A percentile compares a stretch with the other conserved stretches of the same genome.
These are phyloP conservation scores for Malus hybrid DNA, from an alignment of 331 rosid species.

Conservation along the genomic window DNA sequence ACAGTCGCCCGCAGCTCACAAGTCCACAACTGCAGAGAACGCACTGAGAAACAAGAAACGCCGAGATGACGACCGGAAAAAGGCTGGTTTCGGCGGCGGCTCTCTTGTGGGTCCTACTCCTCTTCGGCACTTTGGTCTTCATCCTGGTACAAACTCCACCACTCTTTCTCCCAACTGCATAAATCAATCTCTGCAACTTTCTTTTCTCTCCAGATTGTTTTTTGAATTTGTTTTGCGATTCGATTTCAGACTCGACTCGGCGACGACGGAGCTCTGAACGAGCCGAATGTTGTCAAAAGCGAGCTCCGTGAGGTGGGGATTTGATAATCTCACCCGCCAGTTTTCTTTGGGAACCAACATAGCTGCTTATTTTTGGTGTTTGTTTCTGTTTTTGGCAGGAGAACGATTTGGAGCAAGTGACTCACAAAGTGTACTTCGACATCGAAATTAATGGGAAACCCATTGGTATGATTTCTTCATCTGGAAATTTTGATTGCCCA, in stretches of 20 bases:
- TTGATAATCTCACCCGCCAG: background rate
- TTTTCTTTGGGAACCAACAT: background rate
- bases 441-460: constrained; percentile 56
- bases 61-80: constrained; percentile 31
- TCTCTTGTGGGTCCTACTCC: constrained; percentile 51
- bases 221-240: background rate
- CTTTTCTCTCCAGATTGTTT: background rate
- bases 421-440: constrained; percentile 74
- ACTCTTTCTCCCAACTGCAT: background rate
- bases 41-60: background rate
- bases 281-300: constrained; percentile 5
- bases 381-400: constrained; percentile 31
- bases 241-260: constrained; percentile 31
- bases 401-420: constrained; percentile 57
- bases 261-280: constrained; percentile 20
- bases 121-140: constrained; percentile 51
- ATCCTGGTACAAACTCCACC: constrained; percentile 34
- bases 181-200: background rate
- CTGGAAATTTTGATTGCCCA: background rate
- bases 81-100: constrained; percentile 25
- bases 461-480: constrained; percentile 34
- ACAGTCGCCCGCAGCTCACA: background rate
- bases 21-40: background rate
- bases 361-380: background rate
- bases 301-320: constrained; percentile 14